Conservation (phyloP, 305 asterid species). For the Fraxinus ornus region DNA sequence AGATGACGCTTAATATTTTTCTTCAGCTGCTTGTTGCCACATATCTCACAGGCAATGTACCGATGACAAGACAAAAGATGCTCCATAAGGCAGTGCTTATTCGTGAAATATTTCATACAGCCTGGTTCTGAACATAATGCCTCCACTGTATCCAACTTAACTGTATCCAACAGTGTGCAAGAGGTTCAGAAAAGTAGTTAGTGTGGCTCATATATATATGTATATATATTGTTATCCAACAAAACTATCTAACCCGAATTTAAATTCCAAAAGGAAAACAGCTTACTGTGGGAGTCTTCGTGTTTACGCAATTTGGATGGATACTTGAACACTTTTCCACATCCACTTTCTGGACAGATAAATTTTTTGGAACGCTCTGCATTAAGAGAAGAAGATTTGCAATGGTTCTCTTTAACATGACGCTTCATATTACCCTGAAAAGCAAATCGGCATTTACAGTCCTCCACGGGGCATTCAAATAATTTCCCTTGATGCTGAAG, state of each 20-base stretch:
- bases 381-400: constrained; percentile 31
- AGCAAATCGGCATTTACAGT: constrained; percentile 49
- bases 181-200: neutral
- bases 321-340: constrained; percentile 74
- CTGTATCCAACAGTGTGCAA: constrained; percentile 38
- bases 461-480: constrained; percentile 58
- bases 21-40: constrained; percentile 75
- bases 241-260: neutral
- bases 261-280: neutral
- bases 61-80: constrained; percentile 72
- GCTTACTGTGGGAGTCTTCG: constrained; percentile 69
- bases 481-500: constrained; percentile 80
- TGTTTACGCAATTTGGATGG: constrained; percentile 68
- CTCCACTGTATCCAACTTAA: constrained; percentile 69
- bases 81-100: constrained; percentile 68
- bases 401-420: constrained; percentile 70
- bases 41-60: constrained; percentile 58
- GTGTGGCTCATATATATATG: neutral
- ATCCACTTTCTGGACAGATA: constrained; percentile 67
- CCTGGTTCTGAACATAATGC: constrained; percentile 76
- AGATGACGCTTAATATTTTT: constrained; percentile 87
- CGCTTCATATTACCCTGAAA: constrained; percentile 66
- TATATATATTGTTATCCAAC: neutral
- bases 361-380: constrained; percentile 39
- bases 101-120: constrained; percentile 78